These are phyloP conservation scores for Mentha longifolia DNA, from an alignment of 257 asterid species.

Conservation along the genomic window DNA sequence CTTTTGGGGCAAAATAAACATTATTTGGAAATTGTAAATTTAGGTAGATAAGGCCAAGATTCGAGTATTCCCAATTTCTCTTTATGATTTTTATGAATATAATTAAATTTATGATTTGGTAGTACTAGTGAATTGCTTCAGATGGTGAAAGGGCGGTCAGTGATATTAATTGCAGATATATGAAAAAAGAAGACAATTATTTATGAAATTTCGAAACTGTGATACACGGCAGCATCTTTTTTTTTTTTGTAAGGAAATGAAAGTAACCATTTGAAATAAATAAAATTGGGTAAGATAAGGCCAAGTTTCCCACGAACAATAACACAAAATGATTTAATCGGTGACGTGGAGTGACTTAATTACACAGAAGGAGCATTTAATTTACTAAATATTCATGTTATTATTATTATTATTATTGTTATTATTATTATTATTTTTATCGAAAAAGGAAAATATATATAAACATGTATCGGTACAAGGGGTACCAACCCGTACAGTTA, in stretches of 20 bases:
- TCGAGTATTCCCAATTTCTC: neutral
- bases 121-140: neutral
- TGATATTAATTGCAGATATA: neutral
- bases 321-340: neutral
- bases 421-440: too few relatives aligned
- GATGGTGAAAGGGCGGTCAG: neutral
- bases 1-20: neutral
- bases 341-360: neutral
- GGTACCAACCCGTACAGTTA: too few relatives aligned
- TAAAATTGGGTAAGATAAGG: slow-evolving; percentile 3
- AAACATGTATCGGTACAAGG: too few relatives aligned
- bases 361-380: neutral
- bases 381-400: neutral
- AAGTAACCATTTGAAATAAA: neutral
- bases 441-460: too few relatives aligned
- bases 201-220: neutral
- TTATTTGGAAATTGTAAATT: slow-evolving; percentile 16
- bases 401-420: too few relatives aligned
- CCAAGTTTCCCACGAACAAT: neutral
- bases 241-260: neutral
- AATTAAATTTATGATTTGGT: neutral
- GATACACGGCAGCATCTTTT: neutral
- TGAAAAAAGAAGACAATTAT: neutral
- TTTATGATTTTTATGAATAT: neutral
- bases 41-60: slow-evolving; percentile 9